Conservation (phyloP, 768 basidiomycete species). For the Roridomyces roridus region DNA sequence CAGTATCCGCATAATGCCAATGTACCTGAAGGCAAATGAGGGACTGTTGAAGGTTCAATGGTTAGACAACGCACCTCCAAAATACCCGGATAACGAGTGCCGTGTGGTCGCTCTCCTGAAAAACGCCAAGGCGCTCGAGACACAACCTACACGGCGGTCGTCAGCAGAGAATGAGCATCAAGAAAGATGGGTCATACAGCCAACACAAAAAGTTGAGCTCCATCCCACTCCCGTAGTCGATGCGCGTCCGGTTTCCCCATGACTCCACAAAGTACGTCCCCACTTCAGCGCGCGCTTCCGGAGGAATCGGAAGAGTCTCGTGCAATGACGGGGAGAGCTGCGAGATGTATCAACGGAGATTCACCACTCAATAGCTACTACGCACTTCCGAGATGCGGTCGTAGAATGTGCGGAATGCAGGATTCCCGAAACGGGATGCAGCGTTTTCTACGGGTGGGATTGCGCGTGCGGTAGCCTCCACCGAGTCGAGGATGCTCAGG, state of each 20-base stretch:
- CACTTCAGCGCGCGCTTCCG: conserved; percentile 69
- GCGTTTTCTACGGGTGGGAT: conserved; percentile 91
- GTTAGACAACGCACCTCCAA: conserved; percentile 66
- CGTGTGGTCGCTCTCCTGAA: conserved; percentile 68
- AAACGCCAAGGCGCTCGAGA: conserved; percentile 71
- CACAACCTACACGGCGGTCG: conserved; percentile 64
- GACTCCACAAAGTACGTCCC: conserved; percentile 82
- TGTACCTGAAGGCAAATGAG: conserved; percentile 69
- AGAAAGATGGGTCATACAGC: conserved; percentile 64
- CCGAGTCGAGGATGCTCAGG: conserved; percentile 64
- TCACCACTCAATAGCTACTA: not conserved
- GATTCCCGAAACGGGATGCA: conserved; percentile 95
- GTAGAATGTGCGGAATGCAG: conserved; percentile 92
- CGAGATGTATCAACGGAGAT: not conserved
- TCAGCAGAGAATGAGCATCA: not conserved
- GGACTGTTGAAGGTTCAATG: not conserved
- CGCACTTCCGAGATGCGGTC: conserved; percentile 77
- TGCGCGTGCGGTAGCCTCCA: conserved; percentile 68
- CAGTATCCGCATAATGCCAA: conserved; percentile 81
- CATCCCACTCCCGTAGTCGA: conserved; percentile 99
- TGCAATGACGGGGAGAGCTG: conserved; percentile 68
- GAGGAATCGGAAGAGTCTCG: conserved; percentile 60
- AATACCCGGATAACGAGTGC: conserved; percentile 86
- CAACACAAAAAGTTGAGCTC: conserved; percentile 97
- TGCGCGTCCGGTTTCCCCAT: conserved; percentile 91